Conservation (phyloP, 2,329 filamentous ascomycete species). For the Cladosporium sp. region DNA sequence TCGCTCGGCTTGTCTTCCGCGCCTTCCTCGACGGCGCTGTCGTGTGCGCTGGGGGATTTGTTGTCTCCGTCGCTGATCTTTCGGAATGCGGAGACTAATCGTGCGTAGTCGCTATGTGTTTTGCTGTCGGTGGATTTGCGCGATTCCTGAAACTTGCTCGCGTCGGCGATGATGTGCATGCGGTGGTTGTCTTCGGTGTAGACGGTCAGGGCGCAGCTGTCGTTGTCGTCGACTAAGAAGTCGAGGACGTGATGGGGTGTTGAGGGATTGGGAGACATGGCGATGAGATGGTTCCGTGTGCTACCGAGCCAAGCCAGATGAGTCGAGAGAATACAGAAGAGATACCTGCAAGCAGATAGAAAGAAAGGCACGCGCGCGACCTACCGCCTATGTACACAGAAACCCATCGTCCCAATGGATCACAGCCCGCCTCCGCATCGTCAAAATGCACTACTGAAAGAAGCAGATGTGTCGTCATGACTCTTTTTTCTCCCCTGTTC, state of each 20-base stretch:
- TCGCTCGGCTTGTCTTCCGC: not conserved
- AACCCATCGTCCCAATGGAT: no score
- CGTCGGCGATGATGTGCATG: conserved; percentile 30
- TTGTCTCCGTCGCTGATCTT: conserved; percentile 15
- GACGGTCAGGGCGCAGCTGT: conserved; percentile 28
- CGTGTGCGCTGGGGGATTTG: conserved; percentile 8
- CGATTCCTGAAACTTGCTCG: conserved; percentile 18
- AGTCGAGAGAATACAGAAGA: not conserved
- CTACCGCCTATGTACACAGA: no score
- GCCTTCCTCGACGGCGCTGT: conserved; percentile 21
- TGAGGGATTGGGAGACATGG: no score
- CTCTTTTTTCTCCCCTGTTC: no score
- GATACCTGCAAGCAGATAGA: no score
- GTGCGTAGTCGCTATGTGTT: conserved; percentile 18
- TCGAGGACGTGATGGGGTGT: conserved; percentile 23
- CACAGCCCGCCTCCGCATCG: no score
- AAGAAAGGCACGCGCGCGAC: no score
- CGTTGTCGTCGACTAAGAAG: conserved; percentile 29
- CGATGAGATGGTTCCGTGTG: no score
- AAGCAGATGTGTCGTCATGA: no score
- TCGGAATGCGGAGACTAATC: conserved; percentile 16
- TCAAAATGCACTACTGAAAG: no score
- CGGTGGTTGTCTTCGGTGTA: conserved; percentile 20
- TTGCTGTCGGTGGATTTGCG: conserved; percentile 17
- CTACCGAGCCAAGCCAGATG: no score